These are phyloP conservation scores for Yamadazyma diddensiae DNA, from an alignment of 1,139 yeast genomes.

Conservation along the genomic window DNA sequence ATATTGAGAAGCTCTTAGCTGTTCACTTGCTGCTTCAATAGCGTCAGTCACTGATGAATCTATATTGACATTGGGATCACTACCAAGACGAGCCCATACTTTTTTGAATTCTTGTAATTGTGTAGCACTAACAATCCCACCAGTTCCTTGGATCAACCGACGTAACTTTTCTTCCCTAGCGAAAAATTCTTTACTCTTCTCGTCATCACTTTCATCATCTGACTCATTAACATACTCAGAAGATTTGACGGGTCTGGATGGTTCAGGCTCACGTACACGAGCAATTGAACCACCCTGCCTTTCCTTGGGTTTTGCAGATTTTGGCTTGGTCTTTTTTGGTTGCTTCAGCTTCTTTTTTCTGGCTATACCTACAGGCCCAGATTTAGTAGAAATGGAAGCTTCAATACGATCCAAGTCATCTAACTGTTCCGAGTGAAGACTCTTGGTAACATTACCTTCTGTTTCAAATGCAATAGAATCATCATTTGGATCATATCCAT, in stretches of 20 bases:
- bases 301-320: slow-evolving; percentile 5
- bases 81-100: slow-evolving; percentile 34
- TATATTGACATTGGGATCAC: slow-evolving; percentile 12
- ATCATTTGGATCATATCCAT: slow-evolving; percentile 19
- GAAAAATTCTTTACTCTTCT: slow-evolving; percentile 52
- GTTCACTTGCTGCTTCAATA: slow-evolving; percentile 26
- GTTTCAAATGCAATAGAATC: slow-evolving; percentile 38
- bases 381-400: slow-evolving; percentile 12
- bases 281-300: slow-evolving; percentile 13
- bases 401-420: slow-evolving; percentile 36
- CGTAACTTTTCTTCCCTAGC: slow-evolving; percentile 57
- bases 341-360: slow-evolving; percentile 11
- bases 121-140: slow-evolving; percentile 38
- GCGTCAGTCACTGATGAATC: slow-evolving; percentile 14
- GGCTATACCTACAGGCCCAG: slow-evolving; percentile 13
- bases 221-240: slow-evolving; percentile 58
- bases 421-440: slow-evolving; percentile 22
- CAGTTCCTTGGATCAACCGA: slow-evolving; percentile 32
- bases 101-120: slow-evolving; percentile 38
- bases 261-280: slow-evolving; percentile 22
- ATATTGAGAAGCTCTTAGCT: slow-evolving; percentile 11
- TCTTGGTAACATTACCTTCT: slow-evolving; percentile 9
- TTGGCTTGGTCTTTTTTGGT: slow-evolving; percentile 4
- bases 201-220: slow-evolving; percentile 68
- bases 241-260: slow-evolving; percentile 30